Evolutionary conservation across 176 grass and related monocot genomes (phyloP).

Genomic region (Elymus sibiricus): DNA sequence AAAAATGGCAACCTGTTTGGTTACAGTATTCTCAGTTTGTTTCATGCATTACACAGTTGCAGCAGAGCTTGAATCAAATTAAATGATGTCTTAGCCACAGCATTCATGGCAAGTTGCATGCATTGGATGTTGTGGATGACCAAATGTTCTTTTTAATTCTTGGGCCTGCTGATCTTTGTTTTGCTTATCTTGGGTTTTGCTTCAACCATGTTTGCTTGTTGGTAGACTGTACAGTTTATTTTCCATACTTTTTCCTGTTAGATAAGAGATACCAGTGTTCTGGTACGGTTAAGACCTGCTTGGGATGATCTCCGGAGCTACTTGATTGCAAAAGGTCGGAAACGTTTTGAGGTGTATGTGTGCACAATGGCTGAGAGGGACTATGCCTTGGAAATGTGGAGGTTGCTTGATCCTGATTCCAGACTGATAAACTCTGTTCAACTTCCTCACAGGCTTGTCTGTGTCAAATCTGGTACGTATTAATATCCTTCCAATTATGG

Average conservation of each 20-base stretch:
- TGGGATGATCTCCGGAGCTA: slow-evolving; percentile 85
- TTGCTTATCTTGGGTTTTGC: not conserved
- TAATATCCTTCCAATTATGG: not conserved
- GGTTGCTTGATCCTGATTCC: slow-evolving; percentile 73
- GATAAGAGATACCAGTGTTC: slow-evolving; percentile 82
- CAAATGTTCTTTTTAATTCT: not conserved
- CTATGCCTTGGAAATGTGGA: slow-evolving; percentile 89
- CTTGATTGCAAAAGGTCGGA: slow-evolving; percentile 72
- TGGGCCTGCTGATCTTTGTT: not conserved
- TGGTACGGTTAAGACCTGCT: slow-evolving; percentile 68
- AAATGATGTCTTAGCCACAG: not conserved
- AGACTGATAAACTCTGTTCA: slow-evolving; percentile 61
- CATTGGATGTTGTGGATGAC: not conserved
- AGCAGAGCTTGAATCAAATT: not conserved
- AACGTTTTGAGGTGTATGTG: slow-evolving; percentile 91
- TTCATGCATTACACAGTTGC: not conserved
- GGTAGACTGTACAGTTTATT: not conserved
- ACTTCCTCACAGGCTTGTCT: slow-evolving; percentile 66
- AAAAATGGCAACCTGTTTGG: not conserved
- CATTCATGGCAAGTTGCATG: slow-evolving; percentile 3
- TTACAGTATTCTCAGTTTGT: not conserved
- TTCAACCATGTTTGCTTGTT: slow-evolving; percentile 17
- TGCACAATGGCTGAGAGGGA: slow-evolving; percentile 92
- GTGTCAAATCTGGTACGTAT: slow-evolving; percentile 65
- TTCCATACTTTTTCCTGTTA: slow-evolving; percentile 21